phyloP scores from a whole-genome alignment of 1,139 yeast genomes.

The Yamadazyma songkhlaensis region DNA sequence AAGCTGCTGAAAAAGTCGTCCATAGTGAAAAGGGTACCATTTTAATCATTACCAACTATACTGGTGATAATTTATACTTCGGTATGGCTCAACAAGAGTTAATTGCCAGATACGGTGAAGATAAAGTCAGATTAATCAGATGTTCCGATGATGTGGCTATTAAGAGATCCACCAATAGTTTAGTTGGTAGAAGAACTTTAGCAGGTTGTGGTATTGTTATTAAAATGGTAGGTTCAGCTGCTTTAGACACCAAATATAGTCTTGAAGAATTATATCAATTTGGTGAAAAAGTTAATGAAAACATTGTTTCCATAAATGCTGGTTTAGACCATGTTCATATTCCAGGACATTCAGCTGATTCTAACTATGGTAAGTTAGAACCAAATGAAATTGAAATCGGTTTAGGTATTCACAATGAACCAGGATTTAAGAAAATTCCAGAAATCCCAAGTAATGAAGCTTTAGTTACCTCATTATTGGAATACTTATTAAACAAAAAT shows the following conservation, averaged over 20 bases:
- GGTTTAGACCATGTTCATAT: conserved; percentile 53
- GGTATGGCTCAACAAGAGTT: conserved; percentile 34
- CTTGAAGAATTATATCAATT: conserved; percentile 32
- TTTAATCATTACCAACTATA: conserved; percentile 26
- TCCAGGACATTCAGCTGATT: conserved; percentile 39
- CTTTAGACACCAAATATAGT: conserved; percentile 28
- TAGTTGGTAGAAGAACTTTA: conserved; percentile 51
- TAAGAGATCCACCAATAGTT: conserved; percentile 37
- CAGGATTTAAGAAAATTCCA: conserved; percentile 41
- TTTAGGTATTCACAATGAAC: conserved; percentile 54
- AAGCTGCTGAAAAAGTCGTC: conserved; percentile 30
- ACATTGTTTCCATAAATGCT: conserved; percentile 46
- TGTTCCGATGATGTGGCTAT: conserved; percentile 49
- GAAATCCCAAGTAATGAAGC: conserved; percentile 43
- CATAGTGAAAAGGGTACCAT: conserved; percentile 23
- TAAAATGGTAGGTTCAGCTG: conserved; percentile 48
- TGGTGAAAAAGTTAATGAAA: conserved; percentile 34
- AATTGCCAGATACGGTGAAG: conserved; percentile 21
- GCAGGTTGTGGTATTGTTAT: conserved; percentile 45
- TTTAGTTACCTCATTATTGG: conserved; percentile 35
- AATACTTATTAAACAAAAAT: conserved; percentile 34
- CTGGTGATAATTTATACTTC: conserved; percentile 33
- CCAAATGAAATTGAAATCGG: conserved; percentile 46
- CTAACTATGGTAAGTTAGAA: conserved; percentile 29
- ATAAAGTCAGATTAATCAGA: conserved; percentile 19